Evolutionary conservation across 1,139 yeast genomes (phyloP), one percentile per base, ranked within the genome.

Genomic region (Hansenula anomala): DNA sequence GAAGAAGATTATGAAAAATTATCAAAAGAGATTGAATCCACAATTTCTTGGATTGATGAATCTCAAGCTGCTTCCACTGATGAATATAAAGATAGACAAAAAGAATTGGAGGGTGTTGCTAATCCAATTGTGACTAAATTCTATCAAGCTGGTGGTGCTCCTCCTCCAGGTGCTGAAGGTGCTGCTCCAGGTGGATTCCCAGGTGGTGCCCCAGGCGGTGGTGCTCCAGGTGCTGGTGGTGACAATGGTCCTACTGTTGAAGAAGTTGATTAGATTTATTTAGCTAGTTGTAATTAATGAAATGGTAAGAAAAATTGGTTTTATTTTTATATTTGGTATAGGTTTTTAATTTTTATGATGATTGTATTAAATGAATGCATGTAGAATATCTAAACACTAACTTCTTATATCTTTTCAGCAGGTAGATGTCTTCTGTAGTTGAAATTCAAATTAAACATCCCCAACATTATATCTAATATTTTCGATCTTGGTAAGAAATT

Each of bases 1-100:
- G 95, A 80, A 49, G 96, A 86, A 46, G 97, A 90, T 67, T 80
- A 78, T 66, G 90, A 84, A 66, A 75, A 90, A 52, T 67, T 90
- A 54, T 74, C 75, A 51, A 95, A 88, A 55, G 96, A 95, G 47
- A 69, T 89, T 55, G 82, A 82, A 65, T 95, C 87, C 61, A 75
- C 90, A 34, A 69, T 83, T 52, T 88, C 83, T 60, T 90, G 92
- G 79, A 69, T 90, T 54, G 96, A 89, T 61, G 86, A 86, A 62
- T 83, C 80, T 54, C 90, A 84, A 50, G 73, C 84, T 42, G 97
- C 96, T 36, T 76, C 96, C 43, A 76, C 83, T 48, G 97, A 89
- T 56, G 97, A 90, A 61, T 84, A 72, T 55, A 69, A 68, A 48
- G 85, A 77, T 50, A 79, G 64, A 59, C 79, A 77, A 60, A 79